Conservation (phyloP, 106 monocot species). For the Dendrobium huoshanense region DNA sequence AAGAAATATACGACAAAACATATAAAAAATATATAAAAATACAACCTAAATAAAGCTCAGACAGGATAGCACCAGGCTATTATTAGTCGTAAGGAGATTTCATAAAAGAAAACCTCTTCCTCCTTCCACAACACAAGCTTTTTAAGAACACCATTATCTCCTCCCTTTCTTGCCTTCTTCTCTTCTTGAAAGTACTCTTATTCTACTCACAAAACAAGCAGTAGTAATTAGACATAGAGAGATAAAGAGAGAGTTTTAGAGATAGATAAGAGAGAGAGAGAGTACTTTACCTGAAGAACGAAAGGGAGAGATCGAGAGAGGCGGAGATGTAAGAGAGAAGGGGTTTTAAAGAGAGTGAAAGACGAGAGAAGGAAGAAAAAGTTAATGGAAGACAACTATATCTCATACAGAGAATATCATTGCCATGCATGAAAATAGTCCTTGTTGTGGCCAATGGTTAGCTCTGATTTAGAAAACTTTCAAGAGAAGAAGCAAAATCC, state of each 20-base stretch:
- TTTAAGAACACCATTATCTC: neutral
- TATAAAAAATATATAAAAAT: neutral
- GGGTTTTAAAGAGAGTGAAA: neutral
- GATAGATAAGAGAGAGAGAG: neutral
- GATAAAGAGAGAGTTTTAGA: slow-evolving; percentile 1
- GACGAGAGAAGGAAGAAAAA: neutral
- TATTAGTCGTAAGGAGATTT: neutral
- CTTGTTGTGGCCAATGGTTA: neutral
- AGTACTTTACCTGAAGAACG: neutral
- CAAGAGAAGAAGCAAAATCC: neutral
- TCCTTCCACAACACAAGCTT: neutral
- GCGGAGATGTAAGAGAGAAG: neutral
- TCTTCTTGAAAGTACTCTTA: neutral
- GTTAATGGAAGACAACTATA: neutral
- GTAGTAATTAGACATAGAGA: neutral
- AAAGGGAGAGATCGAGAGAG: neutral
- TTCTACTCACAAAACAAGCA: neutral
- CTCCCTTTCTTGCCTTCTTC: neutral
- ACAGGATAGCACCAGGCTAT: neutral
- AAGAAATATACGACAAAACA: neutral
- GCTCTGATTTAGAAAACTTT: neutral
- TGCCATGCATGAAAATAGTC: slow-evolving; percentile 2
- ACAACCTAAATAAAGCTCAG: neutral
- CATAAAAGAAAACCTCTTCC: neutral
- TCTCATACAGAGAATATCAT: neutral